Conservation (phyloP, 169 alveolate genomes). For the Condylostoma magnum region DNA sequence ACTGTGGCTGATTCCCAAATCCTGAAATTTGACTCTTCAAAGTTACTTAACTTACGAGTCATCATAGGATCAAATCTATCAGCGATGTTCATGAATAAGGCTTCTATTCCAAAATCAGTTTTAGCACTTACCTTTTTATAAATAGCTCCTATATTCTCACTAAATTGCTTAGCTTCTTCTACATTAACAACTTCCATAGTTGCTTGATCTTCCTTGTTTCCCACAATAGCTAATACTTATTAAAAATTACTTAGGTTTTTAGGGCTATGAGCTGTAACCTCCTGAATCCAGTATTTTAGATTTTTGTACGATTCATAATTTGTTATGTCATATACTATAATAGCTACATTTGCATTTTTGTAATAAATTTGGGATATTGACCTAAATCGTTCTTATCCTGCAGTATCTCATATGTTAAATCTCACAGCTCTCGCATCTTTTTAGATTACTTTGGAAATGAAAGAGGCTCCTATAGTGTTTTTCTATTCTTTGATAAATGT, state of each 20-base stretch:
- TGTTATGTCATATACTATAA: slow-evolving; percentile 63
- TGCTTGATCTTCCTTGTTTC: slow-evolving; percentile 41
- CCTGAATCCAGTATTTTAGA: slow-evolving; percentile 56
- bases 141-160: slow-evolving; percentile 34
- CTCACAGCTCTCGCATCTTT: slow-evolving; percentile 36
- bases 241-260: no score
- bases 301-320: slow-evolving; percentile 45
- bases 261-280: slow-evolving; percentile 37
- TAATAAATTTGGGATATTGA: slow-evolving; percentile 56
- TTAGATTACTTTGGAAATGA: slow-evolving; percentile 37
- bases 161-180: slow-evolving; percentile 34
- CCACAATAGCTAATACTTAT: slow-evolving; percentile 45
- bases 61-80: slow-evolving; percentile 1
- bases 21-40: neutral
- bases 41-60: neutral
- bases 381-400: slow-evolving; percentile 65
- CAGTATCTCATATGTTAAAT: slow-evolving; percentile 69
- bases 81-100: slow-evolving; percentile 29
- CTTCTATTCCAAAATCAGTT: slow-evolving; percentile 31
- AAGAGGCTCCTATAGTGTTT: slow-evolving; percentile 49
- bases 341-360: slow-evolving; percentile 58
- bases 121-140: slow-evolving; percentile 39
- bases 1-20: neutral
- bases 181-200: slow-evolving; percentile 36
- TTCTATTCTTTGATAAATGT: slow-evolving; percentile 22